These are phyloP conservation scores for Cyberlindnera petersonii DNA, from an alignment of 805 yeast genomes.

Conservation along the genomic window DNA sequence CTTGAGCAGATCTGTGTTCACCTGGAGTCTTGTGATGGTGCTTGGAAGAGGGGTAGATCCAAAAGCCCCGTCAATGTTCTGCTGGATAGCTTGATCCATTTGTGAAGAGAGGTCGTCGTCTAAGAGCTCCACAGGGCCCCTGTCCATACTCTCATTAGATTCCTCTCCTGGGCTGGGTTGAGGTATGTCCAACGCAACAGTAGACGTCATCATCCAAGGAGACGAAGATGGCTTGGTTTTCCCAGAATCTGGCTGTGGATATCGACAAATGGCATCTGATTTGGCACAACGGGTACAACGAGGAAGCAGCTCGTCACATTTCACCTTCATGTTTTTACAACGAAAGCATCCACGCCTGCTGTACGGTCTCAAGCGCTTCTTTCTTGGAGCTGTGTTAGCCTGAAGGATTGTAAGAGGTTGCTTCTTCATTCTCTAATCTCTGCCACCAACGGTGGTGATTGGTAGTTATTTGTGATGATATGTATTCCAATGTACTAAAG, in stretches of 20 bases:
- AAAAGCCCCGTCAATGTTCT: conserved; percentile 3
- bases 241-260: conserved; percentile 2
- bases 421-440: too few relatives aligned
- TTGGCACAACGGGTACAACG: conserved; percentile 15
- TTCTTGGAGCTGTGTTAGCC: background rate
- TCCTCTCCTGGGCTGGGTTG: background rate
- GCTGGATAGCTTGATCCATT: conserved; percentile 19
- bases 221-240: background rate
- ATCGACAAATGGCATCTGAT: conserved; percentile 8
- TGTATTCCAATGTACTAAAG: too few relatives aligned
- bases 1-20: conserved; percentile 1
- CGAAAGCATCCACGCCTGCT: conserved; percentile 38
- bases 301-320: conserved; percentile 24
- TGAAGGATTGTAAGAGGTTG: too few relatives aligned
- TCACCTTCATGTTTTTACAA: conserved; percentile 41
- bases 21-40: conserved; percentile 10
- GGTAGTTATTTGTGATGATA: too few relatives aligned
- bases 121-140: conserved; percentile 17
- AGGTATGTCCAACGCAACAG: background rate
- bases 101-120: conserved; percentile 21
- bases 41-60: conserved; percentile 9
- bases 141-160: conserved; percentile 5
- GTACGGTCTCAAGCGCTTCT: conserved; percentile 19
- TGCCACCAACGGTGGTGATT: too few relatives aligned
- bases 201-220: background rate